Conservation (phyloP, 805 yeast genomes). For the Teunomyces atbi region DNA sequence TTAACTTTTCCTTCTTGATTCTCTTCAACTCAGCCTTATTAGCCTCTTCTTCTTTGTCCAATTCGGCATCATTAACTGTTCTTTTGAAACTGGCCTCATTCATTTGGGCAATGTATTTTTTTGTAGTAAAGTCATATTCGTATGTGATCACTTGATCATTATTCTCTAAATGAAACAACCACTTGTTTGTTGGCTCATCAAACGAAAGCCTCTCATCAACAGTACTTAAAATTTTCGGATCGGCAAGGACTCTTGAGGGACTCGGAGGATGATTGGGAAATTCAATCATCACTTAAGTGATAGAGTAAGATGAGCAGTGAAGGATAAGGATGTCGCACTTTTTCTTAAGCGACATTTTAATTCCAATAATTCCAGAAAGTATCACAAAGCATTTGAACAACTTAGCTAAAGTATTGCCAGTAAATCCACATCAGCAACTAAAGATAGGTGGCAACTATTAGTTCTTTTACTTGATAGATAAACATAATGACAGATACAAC, state of each 20-base stretch:
- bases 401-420: not conserved
- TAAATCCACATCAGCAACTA: not conserved
- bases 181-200: constrained; percentile 18
- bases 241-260: constrained; percentile 4
- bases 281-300: constrained; percentile 1
- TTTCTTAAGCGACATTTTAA: not conserved
- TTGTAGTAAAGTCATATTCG: constrained; percentile 19
- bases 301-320: not conserved
- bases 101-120: constrained; percentile 19
- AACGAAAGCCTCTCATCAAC: constrained; percentile 23
- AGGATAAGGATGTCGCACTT: not conserved
- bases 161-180: constrained; percentile 16
- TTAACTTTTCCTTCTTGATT: constrained; percentile 23
- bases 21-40: constrained; percentile 23
- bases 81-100: constrained; percentile 1
- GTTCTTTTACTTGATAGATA: too few species aligned
- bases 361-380: not conserved
- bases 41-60: constrained; percentile 23
- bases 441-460: too few species aligned
- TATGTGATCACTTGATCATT: constrained; percentile 11
- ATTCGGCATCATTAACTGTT: constrained; percentile 8
- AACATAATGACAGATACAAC: constrained; percentile 19
- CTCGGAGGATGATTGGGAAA: constrained; percentile 19
- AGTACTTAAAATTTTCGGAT: not conserved
- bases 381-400: constrained; percentile 1